Base-by-base conservation (phyloP, 2,329 filamentous ascomycete species). In the Aspergillus pseudoglaucus region DNA sequence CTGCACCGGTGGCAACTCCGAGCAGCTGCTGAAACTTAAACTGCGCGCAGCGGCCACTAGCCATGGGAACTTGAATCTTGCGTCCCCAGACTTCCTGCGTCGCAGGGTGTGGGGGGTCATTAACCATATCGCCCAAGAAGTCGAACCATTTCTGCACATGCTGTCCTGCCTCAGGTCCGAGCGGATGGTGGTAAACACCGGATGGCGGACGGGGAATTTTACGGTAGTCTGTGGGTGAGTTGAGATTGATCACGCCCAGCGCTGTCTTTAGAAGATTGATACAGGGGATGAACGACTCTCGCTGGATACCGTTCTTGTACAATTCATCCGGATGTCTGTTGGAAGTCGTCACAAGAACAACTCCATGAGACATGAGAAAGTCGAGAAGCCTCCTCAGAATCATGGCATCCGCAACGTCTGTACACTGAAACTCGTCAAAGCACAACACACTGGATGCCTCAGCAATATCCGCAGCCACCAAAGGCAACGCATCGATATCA, bases 351-450 rank as follows among this genome's bases (percentile, higher is more conserved):
- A 98, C 86, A 45, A 98, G 78, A 14, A 97, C 90, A 2, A 95
- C 90, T n/a, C 93, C 93, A 62, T 97, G 90, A 3, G 88, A 87
- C 90, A 97, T 96, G 47, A 98, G 80, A 1, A 82, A 80, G 69
- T 97, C 90, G 7, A 98, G 81, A 5, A 98, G 76, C 54, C 88
- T 79, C 59, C 93, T 80, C 57, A 98, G 68, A 59, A 98, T 98
- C 93, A 98, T 98, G 59, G 93, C 93, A 72, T 97, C 91, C 14
- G 93, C 93, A 27, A 98, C 91, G 70, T 98, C 93, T 35, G 93
- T 98, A 64, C 90, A 96, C 66, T 98, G 93, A 64, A 98, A 98
- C 73, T 98, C 93, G 69, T 98, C 93, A 65, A 98, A 98, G 68
- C 93, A 98, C 37, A 98, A 75, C 22, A 98, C 88, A 48, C 86